phyloP scores from a whole-genome alignment of 106 monocot species.

The Acorus gramineus region DNA sequence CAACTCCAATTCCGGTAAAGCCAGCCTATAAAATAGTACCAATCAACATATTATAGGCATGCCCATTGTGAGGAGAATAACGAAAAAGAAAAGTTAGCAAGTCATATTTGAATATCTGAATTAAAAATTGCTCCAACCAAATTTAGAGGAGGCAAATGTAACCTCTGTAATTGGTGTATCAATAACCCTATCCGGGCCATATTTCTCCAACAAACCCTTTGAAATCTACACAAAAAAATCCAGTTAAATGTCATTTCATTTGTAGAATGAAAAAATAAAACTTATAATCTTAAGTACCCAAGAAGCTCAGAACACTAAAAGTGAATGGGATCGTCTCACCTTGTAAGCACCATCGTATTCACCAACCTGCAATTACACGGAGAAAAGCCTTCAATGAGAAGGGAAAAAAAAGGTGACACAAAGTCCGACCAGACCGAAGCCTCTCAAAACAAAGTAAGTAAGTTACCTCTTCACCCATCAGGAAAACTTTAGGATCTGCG shows the following conservation, averaged over 20 bases:
- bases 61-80: too few relatives aligned
- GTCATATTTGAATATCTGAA: too few relatives aligned
- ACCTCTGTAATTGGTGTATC: conserved; percentile 99
- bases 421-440: neutral
- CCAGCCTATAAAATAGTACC: conserved; percentile 53
- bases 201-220: conserved; percentile 87
- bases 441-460: too few relatives aligned
- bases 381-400: conserved; percentile 3
- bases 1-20: conserved; percentile 97
- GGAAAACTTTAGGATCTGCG: conserved; percentile 80
- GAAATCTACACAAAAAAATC: conserved; percentile 44
- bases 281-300: neutral
- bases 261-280: neutral
- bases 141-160: neutral
- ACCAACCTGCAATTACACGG: conserved; percentile 54
- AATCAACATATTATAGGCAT: too few relatives aligned
- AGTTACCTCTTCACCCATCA: conserved; percentile 97
- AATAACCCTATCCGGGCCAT: conserved; percentile 95
- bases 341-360: conserved; percentile 99
- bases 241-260: neutral
- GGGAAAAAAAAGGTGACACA: neutral
- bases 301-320: neutral
- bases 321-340: conserved; percentile 23
- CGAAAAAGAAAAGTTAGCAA: too few relatives aligned
- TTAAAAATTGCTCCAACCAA: neutral